Percentiles rank a stretch among this genome's conserved stretches.
Evolutionary conservation across 23 red algal species (phyloP).

Genomic region (Gracilaria domingensis): DNA sequence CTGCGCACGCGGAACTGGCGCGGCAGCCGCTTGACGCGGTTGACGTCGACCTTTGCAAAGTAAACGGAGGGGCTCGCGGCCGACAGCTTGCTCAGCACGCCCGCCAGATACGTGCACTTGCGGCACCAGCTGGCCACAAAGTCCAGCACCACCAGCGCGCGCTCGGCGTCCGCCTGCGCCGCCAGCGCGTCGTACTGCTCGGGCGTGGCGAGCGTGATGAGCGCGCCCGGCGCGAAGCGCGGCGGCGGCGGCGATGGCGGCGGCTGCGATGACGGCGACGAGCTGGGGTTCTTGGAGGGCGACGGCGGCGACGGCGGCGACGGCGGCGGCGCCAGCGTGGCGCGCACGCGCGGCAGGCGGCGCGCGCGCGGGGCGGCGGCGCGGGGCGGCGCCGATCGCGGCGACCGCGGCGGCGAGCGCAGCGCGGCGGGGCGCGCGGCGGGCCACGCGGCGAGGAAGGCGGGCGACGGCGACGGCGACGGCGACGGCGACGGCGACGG

Average conservation of each 20-base stretch:
- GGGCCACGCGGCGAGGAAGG: neutral
- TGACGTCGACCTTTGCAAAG: constrained; percentile 62
- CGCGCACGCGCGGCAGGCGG: neutral
- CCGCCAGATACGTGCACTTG: constrained; percentile 61
- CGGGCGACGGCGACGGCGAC: neutral
- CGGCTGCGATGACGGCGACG: neutral
- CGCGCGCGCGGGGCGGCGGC: neutral
- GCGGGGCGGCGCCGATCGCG: neutral
- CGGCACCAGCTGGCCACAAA: constrained; percentile 69
- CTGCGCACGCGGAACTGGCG: constrained; percentile 45
- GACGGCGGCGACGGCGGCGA: neutral
- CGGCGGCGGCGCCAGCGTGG: constrained; percentile 2
- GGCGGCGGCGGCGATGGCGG: constrained; percentile 11
- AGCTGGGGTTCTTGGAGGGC: too few species aligned
- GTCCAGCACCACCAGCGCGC: constrained; percentile 43
- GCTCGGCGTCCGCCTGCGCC: neutral
- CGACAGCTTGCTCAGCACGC: constrained; percentile 33
- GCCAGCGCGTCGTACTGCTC: constrained; percentile 56
- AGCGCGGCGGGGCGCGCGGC: neutral
- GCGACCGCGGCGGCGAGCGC: neutral
- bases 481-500: neutral
- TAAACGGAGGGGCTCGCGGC: neutral
- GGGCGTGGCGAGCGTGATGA: constrained; percentile 32
- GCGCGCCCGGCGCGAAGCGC: constrained; percentile 18
- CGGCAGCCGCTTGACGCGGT: constrained; percentile 41